Evolutionary conservation across 495 filamentous ascomycete genomes (phyloP).

Genomic region (Mytilinidion resinicola): DNA sequence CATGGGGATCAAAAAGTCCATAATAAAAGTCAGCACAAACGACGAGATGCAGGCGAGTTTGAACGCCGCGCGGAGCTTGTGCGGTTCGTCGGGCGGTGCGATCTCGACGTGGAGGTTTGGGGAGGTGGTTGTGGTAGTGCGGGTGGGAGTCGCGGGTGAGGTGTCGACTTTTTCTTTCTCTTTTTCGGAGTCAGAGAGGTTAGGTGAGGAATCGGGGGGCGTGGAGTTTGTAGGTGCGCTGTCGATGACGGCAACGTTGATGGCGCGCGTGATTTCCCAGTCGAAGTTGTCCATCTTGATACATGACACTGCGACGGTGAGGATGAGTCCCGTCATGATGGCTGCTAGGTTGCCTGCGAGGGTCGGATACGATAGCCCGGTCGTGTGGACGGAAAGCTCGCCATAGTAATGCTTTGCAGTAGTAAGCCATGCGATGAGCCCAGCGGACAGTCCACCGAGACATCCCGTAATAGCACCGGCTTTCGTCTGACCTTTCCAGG

Average conservation of each 20-base stretch:
- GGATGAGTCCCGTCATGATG: slow-evolving; percentile 30
- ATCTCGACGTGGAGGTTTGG: slow-evolving; percentile 1
- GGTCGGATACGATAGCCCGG: slow-evolving; percentile 30
- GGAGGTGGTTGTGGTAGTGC: not conserved
- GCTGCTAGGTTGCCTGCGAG: slow-evolving; percentile 35
- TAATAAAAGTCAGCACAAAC: slow-evolving; percentile 26
- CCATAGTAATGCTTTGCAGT: slow-evolving; percentile 26
- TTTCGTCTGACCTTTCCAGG: slow-evolving; percentile 25
- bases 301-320: slow-evolving; percentile 29
- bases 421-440: slow-evolving; percentile 27
- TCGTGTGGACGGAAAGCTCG: slow-evolving; percentile 21
- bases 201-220: slow-evolving; percentile 3
- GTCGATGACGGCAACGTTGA: slow-evolving; percentile 21
- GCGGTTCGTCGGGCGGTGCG: slow-evolving; percentile 9
- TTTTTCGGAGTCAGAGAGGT: slow-evolving; percentile 3
- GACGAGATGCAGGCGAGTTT: slow-evolving; percentile 22
- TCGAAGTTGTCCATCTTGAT: slow-evolving; percentile 31
- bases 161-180: not conserved
- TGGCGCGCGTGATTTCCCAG: slow-evolving; percentile 32
- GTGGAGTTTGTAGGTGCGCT: slow-evolving; percentile 2
- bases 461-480: slow-evolving; percentile 22
- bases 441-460: slow-evolving; percentile 22
- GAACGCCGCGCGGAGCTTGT: slow-evolving; percentile 19
- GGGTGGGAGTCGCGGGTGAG: not conserved
- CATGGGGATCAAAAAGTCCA: slow-evolving; percentile 32